phyloP scores from a whole-genome alignment of 495 filamentous ascomycete species.

The Coniosporium apollinis region DNA sequence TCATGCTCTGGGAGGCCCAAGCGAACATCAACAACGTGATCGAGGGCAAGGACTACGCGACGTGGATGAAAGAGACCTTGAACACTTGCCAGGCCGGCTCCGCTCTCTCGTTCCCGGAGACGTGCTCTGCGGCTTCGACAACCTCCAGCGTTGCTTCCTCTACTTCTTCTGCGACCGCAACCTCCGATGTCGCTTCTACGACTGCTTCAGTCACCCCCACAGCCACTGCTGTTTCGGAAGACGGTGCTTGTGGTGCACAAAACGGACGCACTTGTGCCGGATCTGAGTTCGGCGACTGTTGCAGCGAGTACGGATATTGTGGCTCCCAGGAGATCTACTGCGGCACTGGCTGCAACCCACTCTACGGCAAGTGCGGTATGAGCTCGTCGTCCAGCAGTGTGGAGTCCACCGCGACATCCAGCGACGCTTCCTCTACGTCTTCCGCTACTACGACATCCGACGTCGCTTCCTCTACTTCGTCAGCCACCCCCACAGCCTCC shows the following conservation, averaged over 20 bases:
- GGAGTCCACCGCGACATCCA: too few relatives aligned
- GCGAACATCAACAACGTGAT: slow-evolving; percentile 31
- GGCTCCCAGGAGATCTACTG: background rate
- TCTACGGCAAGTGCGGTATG: background rate
- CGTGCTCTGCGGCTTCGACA: background rate
- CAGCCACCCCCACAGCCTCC: too few relatives aligned
- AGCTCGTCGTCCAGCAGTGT: too few relatives aligned
- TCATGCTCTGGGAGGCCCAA: slow-evolving; percentile 60
- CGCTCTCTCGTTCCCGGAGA: background rate
- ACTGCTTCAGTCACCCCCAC: too few relatives aligned
- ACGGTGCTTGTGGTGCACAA: slow-evolving; percentile 7
- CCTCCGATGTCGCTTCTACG: too few relatives aligned
- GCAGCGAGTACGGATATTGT: slow-evolving; percentile 7
- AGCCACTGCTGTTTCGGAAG: too few relatives aligned
- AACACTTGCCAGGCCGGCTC: background rate
- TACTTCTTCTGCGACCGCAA: too few relatives aligned
- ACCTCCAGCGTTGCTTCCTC: too few relatives aligned
- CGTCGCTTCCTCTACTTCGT: too few relatives aligned
- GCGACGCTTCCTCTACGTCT: too few relatives aligned
- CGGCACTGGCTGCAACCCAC: background rate
- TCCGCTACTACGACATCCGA: too few relatives aligned
- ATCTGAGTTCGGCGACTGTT: slow-evolving; percentile 7
- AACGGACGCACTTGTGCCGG: slow-evolving; percentile 3
- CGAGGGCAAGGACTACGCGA: slow-evolving; percentile 26
- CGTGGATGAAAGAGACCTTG: slow-evolving; percentile 29